A percentile compares a stretch with the other conserved stretches of the same genome.
These are phyloP conservation scores for Chrysanthemum lavandulifolium DNA, from an alignment of 129 eudicot species.

Conservation along the genomic window DNA sequence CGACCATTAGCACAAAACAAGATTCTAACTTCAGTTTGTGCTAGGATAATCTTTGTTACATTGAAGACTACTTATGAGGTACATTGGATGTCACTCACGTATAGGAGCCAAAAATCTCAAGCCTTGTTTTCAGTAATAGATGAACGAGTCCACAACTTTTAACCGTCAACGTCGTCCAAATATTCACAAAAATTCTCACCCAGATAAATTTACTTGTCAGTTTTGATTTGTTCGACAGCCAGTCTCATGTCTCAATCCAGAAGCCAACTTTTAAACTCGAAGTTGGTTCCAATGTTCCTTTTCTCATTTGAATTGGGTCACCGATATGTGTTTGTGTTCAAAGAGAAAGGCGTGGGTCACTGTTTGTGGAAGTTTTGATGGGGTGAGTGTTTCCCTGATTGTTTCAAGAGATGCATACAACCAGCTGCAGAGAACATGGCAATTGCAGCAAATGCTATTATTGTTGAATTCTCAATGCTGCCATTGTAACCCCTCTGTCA, in stretches of 20 bases:
- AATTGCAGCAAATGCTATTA: constrained; percentile 65
- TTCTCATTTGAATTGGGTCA: not conserved
- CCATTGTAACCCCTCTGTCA: constrained; percentile 71
- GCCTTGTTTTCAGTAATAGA: not conserved
- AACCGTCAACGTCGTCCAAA: not conserved
- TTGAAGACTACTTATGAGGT: not conserved
- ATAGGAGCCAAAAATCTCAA: not conserved
- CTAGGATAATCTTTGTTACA: not conserved
- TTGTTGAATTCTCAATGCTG: constrained; percentile 73
- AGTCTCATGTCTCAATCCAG: not conserved
- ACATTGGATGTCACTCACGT: not conserved
- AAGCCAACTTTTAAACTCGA: not conserved
- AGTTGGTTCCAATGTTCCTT: not conserved
- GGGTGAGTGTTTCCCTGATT: constrained; percentile 78
- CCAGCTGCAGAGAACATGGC: constrained; percentile 77
- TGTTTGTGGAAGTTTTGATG: constrained; percentile 71
- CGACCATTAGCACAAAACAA: not conserved
- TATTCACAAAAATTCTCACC: not conserved
- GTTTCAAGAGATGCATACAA: constrained; percentile 80
- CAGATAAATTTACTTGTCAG: not conserved
- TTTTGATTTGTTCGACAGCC: not conserved
- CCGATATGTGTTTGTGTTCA: not conserved
- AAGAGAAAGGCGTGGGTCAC: constrained; percentile 31
- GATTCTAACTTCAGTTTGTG: not conserved
- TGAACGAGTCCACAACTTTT: not conserved